phyloP scores from a whole-genome alignment of 176 grass and related monocot species.

The Paspalum notatum region DNA sequence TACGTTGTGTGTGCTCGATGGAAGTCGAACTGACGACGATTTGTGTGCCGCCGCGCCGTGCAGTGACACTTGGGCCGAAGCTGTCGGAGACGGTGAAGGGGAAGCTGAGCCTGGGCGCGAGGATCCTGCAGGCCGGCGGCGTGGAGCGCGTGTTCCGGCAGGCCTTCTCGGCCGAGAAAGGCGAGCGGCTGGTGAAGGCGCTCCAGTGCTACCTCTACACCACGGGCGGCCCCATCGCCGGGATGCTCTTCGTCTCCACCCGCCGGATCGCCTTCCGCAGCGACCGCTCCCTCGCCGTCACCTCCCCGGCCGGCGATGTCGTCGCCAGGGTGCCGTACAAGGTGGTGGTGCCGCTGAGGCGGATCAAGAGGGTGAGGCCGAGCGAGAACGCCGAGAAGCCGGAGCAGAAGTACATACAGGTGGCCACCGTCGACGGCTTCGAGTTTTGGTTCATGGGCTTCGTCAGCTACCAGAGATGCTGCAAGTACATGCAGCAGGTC shows the following conservation, averaged over 20 bases:
- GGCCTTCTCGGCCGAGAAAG: conserved; percentile 61
- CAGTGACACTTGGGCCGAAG: conserved; percentile 75
- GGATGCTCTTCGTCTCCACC: conserved; percentile 86
- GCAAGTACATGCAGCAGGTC: conserved; percentile 66
- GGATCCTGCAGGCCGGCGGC: conserved; percentile 78
- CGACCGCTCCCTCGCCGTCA: conserved; percentile 69
- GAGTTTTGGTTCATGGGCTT: conserved; percentile 83
- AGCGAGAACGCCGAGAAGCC: conserved; percentile 78
- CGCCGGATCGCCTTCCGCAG: conserved; percentile 85
- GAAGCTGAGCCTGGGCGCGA: conserved; percentile 70
- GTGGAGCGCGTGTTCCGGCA: conserved; percentile 74
- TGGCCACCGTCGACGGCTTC: conserved; percentile 71
- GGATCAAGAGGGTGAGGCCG: conserved; percentile 50
- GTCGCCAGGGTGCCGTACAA: conserved; percentile 79
- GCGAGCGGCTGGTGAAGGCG: conserved; percentile 66
- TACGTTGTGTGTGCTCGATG: neutral
- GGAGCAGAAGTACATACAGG: conserved; percentile 79
- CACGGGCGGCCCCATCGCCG: conserved; percentile 79
- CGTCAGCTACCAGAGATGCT: conserved; percentile 62
- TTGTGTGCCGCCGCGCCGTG: neutral
- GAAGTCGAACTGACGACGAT: conserved; percentile 18
- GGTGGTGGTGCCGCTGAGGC: conserved; percentile 61
- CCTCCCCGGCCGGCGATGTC: conserved; percentile 53
- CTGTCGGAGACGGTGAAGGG: conserved; percentile 82
- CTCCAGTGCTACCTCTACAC: conserved; percentile 94